A percentile compares a stretch with the other conserved stretches of the same genome.
Conservation (phyloP, 202 grass and related monocot species). For the Zoysia matrella region DNA sequence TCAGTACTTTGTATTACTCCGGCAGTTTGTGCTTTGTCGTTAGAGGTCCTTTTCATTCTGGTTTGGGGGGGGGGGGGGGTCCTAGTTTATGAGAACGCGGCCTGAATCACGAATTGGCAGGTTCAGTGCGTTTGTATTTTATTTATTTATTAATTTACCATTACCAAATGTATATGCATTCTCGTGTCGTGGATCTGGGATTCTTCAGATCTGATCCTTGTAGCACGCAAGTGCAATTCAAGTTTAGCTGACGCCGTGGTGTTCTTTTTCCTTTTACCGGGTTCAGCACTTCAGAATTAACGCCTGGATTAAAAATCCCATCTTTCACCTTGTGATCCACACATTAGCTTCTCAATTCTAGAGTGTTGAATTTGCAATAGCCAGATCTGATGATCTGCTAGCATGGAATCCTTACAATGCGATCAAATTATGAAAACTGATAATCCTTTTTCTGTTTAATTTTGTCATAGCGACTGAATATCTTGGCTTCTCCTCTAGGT, state of each 20-base stretch:
- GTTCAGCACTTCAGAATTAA: not conserved
- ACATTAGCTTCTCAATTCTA: not conserved
- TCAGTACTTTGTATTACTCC: too few species aligned
- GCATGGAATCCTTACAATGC: not conserved
- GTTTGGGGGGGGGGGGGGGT: too few species aligned
- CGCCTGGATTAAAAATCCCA: not conserved
- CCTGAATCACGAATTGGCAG: too few species aligned
- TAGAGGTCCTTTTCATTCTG: too few species aligned
- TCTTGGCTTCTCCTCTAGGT: constrained; percentile 45
- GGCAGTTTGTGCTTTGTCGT: too few species aligned
- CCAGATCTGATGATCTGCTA: not conserved
- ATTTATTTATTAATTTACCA: too few species aligned
- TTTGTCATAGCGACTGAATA: constrained; percentile 14
- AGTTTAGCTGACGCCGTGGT: not conserved
- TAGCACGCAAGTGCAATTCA: not conserved
- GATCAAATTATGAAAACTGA: not conserved
- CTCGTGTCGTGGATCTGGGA: constrained; percentile 17
- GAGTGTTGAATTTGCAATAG: not conserved
- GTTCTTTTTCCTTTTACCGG: not conserved
- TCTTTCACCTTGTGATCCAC: not conserved
- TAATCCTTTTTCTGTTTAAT: not conserved
- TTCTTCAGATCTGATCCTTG: constrained; percentile 28
- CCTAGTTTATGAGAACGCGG: too few species aligned
- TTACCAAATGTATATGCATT: too few species aligned
- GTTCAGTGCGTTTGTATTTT: too few species aligned